A percentile compares a stretch with the other conserved stretches of the same genome.
Evolutionary conservation across 2,329 filamentous ascomycete species (phyloP).

Genomic region (Zymoseptoria tritici): DNA sequence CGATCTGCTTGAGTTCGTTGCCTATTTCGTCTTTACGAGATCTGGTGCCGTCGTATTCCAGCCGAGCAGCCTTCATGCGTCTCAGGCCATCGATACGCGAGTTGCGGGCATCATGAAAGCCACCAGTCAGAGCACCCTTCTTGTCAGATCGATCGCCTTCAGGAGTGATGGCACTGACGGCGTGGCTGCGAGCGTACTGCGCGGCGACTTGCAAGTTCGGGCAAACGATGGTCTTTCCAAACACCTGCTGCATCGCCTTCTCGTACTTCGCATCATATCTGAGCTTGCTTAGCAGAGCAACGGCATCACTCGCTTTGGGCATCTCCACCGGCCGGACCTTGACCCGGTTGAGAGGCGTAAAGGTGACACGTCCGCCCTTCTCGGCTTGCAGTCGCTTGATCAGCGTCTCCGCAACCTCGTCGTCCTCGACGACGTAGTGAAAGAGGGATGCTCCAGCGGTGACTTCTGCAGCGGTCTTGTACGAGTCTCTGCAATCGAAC

Average conservation of each 20-base stretch:
- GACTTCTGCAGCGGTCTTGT: conserved; percentile 83
- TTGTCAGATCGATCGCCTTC: conserved; percentile 94
- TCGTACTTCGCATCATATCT: conserved; percentile 70
- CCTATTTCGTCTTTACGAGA: conserved; percentile 59
- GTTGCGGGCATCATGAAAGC: conserved; percentile 77
- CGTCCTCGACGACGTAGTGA: conserved; percentile 91
- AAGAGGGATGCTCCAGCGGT: conserved; percentile 89
- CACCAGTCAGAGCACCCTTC: conserved; percentile 89
- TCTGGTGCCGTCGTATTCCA: conserved; percentile 62
- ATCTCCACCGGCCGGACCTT: conserved; percentile 64
- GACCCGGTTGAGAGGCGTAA: conserved; percentile 84
- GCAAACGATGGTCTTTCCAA: conserved; percentile 90
- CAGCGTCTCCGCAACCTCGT: conserved; percentile 75
- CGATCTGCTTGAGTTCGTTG: conserved; percentile 65
- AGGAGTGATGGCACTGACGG: conserved; percentile 84
- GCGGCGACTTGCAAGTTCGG: conserved; percentile 79
- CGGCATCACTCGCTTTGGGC: conserved; percentile 77
- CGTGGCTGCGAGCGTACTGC: conserved; percentile 87
- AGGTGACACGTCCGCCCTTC: conserved; percentile 80
- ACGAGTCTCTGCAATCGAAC: conserved; percentile 76
- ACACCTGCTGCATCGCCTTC: conserved; percentile 86
- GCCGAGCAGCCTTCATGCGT: conserved; percentile 64
- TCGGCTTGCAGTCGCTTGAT: conserved; percentile 72
- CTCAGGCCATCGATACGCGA: conserved; percentile 83
- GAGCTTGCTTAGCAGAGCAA: conserved; percentile 79